phyloP scores from a whole-genome alignment of 2,329 filamentous ascomycete genomes.

The Beauveria caledonica region DNA sequence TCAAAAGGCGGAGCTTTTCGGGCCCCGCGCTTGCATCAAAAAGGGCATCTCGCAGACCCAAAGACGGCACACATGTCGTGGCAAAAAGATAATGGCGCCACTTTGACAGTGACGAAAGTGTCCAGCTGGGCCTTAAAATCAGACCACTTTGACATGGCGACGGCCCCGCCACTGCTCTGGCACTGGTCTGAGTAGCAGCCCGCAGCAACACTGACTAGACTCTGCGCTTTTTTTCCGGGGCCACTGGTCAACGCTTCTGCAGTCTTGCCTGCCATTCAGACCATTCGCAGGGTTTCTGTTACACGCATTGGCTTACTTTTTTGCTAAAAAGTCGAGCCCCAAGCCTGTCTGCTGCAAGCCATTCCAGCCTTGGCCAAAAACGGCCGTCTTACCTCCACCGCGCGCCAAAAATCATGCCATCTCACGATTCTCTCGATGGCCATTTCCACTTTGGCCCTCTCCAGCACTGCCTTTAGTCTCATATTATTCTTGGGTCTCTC shows the following conservation, averaged over 20 bases:
- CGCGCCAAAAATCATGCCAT: constrained; percentile 12
- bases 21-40: background rate
- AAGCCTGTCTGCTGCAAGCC: background rate
- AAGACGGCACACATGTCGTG: background rate
- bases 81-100: constrained; percentile 7
- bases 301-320: background rate
- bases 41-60: background rate
- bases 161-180: background rate
- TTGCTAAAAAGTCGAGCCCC: background rate
- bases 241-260: background rate
- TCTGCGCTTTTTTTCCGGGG: background rate
- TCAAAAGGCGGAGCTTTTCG: constrained; percentile 1
- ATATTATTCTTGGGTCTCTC: background rate
- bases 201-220: background rate
- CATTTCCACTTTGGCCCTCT: constrained; percentile 4
- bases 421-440: constrained; percentile 7
- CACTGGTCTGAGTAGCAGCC: background rate
- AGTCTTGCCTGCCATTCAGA: background rate
- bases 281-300: background rate
- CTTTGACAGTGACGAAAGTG: constrained; percentile 5
- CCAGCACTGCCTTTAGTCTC: background rate
- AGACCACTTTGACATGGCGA: constrained; percentile 11
- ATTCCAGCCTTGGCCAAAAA: constrained; percentile 8
- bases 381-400: background rate
- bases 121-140: constrained; percentile 10